A percentile compares a stretch with the other conserved stretches of the same genome.
phyloP scores from a whole-genome alignment of 495 filamentous ascomycete species.

The Parathielavia hyrcaniae region DNA sequence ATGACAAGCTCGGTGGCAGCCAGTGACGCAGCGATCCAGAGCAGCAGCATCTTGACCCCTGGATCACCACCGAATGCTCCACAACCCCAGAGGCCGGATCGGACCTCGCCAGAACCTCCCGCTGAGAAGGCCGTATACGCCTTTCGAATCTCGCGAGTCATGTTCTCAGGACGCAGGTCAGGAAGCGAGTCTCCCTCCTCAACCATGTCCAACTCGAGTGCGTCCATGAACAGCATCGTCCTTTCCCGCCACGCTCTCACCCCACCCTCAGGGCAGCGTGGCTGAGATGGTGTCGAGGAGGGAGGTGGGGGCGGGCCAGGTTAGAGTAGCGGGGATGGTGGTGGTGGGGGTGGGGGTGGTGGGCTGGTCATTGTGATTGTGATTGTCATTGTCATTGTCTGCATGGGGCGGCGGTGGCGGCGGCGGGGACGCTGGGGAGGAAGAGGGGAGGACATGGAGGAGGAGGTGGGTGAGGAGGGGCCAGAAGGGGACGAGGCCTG shows the following conservation, averaged over 20 bases:
- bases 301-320: constrained; percentile 34
- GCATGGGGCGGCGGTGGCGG: too few species aligned
- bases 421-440: too few species aligned
- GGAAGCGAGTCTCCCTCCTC: constrained; percentile 12
- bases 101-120: constrained; percentile 6
- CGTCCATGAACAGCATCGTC: constrained; percentile 31
- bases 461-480: constrained; percentile 49
- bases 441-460: too few species aligned
- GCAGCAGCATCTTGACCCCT: constrained; percentile 23
- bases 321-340: constrained; percentile 40
- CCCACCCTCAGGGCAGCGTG: constrained; percentile 2
- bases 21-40: constrained; percentile 28
- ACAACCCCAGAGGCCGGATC: constrained; percentile 28
- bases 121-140: constrained; percentile 23
- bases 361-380: too few species aligned
- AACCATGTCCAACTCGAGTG: constrained; percentile 26
- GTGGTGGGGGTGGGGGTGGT: constrained; percentile 41
- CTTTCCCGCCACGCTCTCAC: constrained; percentile 11
- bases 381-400: too few species aligned
- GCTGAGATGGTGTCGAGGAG: constrained; percentile 38
- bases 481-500: constrained; percentile 22
- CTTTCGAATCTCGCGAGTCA: constrained; percentile 22
- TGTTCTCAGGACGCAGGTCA: constrained; percentile 18
- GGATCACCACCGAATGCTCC: constrained; percentile 29
- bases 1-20: constrained; percentile 17